Conservation (phyloP, 2,329 filamentous ascomycete genomes). For the Reticulascus tulasneorum region DNA sequence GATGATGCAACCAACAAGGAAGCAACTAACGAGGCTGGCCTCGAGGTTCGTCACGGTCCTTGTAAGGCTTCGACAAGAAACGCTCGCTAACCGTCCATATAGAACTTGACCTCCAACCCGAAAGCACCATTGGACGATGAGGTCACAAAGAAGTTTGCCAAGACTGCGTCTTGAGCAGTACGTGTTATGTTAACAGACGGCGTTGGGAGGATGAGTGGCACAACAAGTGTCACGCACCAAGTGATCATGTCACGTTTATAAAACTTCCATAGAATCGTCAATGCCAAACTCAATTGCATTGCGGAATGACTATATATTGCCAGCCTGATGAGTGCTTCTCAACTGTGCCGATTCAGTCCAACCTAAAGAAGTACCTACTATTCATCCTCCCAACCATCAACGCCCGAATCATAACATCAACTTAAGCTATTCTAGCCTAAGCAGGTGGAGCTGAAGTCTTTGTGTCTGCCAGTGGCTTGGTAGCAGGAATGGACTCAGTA, state of each 20-base stretch:
- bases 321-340: too few species aligned
- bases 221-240: not conserved
- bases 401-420: too few species aligned
- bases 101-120: slow-evolving; percentile 63
- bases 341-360: too few species aligned
- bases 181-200: not conserved
- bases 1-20: slow-evolving; percentile 52
- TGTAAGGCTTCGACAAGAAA: not conserved
- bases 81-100: slow-evolving; percentile 4
- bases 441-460: slow-evolving; percentile 12
- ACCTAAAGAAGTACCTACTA: too few species aligned
- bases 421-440: too few species aligned
- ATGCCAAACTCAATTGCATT: slow-evolving; percentile 2
- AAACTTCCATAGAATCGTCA: not conserved
- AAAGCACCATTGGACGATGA: slow-evolving; percentile 58
- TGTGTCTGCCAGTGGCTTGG: slow-evolving; percentile 17
- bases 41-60: slow-evolving; percentile 36
- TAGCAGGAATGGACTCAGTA: slow-evolving; percentile 11
- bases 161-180: slow-evolving; percentile 26
- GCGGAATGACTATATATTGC: too few species aligned
- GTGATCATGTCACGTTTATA: not conserved
- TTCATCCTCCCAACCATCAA: too few species aligned
- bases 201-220: slow-evolving; percentile 2
- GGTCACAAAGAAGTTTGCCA: slow-evolving; percentile 57
- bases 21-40: slow-evolving; percentile 45